Evolutionary conservation across 2,329 filamentous ascomycete genomes (phyloP).

Genomic region (Stagonosporopsis cucurbitacearum): DNA sequence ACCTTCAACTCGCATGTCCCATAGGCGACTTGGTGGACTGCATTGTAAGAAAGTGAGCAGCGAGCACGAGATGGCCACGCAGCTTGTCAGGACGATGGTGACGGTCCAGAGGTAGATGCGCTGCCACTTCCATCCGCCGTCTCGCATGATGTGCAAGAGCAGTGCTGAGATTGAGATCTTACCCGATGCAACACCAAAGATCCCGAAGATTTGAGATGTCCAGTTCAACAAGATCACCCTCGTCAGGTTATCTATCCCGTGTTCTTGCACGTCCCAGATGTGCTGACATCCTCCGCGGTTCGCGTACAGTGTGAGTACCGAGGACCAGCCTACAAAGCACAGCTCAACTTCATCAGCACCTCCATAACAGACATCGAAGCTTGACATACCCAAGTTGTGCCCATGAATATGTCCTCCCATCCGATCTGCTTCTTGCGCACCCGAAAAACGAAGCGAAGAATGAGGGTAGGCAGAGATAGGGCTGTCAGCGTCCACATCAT

Average conservation of each 20-base stretch:
- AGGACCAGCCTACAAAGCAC: conserved; percentile 10
- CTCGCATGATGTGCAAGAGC: conserved; percentile 4
- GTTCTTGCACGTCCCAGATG: conserved; percentile 9
- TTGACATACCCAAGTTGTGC: conserved; percentile 1
- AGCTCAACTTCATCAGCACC: background rate
- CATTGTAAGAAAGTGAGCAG: conserved; percentile 13
- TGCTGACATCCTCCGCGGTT: conserved; percentile 13
- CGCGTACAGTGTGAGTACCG: conserved; percentile 6
- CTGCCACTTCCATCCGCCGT: conserved; percentile 9
- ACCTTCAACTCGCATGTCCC: conserved; percentile 3
- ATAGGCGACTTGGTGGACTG: background rate
- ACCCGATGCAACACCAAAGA: conserved; percentile 3
- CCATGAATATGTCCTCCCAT: conserved; percentile 11
- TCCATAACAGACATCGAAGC: background rate
- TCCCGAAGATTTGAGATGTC: conserved; percentile 10
- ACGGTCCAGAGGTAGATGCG: conserved; percentile 11
- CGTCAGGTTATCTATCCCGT: conserved; percentile 6
- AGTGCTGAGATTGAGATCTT: conserved; percentile 8
- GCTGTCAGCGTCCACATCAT: conserved; percentile 9
- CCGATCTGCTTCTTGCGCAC: background rate
- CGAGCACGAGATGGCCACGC: conserved; percentile 9
- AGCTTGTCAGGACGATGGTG: conserved; percentile 3
- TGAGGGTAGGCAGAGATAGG: background rate
- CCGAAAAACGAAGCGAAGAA: conserved; percentile 2
- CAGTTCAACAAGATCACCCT: conserved; percentile 1